Conservation (phyloP, 305 asterid genomes). For the Ilex paraguariensis region DNA sequence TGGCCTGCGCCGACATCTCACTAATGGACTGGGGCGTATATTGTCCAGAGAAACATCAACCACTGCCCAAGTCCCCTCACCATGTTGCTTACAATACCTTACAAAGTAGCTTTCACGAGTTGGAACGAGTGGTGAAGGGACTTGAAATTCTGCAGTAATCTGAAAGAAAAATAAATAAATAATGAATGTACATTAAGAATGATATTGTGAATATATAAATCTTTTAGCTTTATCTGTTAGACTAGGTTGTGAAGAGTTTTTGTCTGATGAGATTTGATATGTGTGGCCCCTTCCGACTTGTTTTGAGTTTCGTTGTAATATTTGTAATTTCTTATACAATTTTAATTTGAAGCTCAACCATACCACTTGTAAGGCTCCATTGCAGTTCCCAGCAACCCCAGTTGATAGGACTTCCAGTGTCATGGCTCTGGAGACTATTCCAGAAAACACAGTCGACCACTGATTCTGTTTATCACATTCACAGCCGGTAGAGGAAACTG, state of each 20-base stretch:
- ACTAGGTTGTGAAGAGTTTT: background rate
- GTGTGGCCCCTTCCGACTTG: background rate
- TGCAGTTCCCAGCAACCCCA: slow-evolving; percentile 12
- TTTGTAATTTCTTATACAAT: no score
- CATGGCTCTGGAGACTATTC: slow-evolving; percentile 19
- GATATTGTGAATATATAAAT: no score
- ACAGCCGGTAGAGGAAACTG: background rate
- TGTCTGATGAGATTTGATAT: background rate
- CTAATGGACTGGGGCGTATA: background rate
- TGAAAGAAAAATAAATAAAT: background rate
- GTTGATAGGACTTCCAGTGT: slow-evolving; percentile 13
- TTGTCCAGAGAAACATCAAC: slow-evolving; percentile 25
- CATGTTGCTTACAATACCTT: slow-evolving; percentile 13
- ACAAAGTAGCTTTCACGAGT: slow-evolving; percentile 14
- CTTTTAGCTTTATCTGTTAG: background rate
- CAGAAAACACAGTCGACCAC: slow-evolving; percentile 16
- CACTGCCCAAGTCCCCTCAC: slow-evolving; percentile 18
- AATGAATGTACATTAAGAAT: background rate
- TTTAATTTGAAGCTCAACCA: background rate
- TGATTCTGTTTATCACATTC: slow-evolving; percentile 11
- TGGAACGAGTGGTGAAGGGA: slow-evolving; percentile 21
- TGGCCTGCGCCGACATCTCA: slow-evolving; percentile 17
- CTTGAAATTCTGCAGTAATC: slow-evolving; percentile 22
- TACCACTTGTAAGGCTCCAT: slow-evolving; percentile 25
- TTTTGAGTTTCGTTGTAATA: no score